Base-by-base conservation (phyloP, 2,329 filamentous ascomycete genomes). In the Pseudogymnoascus sp. region DNA sequence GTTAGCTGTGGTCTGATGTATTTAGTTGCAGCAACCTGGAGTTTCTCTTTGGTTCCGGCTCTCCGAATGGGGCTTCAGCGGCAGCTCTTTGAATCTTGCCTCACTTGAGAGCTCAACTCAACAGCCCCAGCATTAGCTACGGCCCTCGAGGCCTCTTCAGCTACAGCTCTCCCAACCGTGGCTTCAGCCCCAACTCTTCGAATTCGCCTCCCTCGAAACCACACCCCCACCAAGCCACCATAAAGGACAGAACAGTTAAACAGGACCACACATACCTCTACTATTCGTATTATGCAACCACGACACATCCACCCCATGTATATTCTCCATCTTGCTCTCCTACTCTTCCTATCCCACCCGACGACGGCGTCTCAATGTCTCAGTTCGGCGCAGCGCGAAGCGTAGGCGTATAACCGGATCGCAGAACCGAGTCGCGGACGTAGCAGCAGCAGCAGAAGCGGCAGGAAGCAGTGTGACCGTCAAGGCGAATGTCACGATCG, bases 241-340 rank as follows among this genome's bases (percentile, higher is more conserved):
- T 17, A 50, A 62, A 50, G 60, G 7, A 60, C 17, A 33, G 19
- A 8, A 35, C 63, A 47, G 63, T 44, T 21, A 65, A 62, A 28
- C 6, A 7, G 26, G 2, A 8, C 26, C 53, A 21, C 26, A 59
- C 17, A 61, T 66, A 74, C 72, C 72, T 71, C 71, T 73, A 21
- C 66, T 38, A 61, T 53, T 65, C 62, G 50, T 67, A 66, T 36
- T 71, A 69, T 68, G 72, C 70, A 74, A 72, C 72, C 72, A 74
- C 36, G 69, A 71, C 40, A 73, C 68, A 65, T 74, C 72, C 19
- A 74, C 70, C 13, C 71, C 72, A 62, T 72, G 71, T 60, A 73
- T 66, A 60, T 66, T 69, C 66, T 74, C 72, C 73, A 74, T 74
- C 21, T 60, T 64, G 60, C 19, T 9, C 13, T 61, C 47, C 23